phyloP scores from a whole-genome alignment of 768 basidiomycete genomes.

The Trametes maxima region DNA sequence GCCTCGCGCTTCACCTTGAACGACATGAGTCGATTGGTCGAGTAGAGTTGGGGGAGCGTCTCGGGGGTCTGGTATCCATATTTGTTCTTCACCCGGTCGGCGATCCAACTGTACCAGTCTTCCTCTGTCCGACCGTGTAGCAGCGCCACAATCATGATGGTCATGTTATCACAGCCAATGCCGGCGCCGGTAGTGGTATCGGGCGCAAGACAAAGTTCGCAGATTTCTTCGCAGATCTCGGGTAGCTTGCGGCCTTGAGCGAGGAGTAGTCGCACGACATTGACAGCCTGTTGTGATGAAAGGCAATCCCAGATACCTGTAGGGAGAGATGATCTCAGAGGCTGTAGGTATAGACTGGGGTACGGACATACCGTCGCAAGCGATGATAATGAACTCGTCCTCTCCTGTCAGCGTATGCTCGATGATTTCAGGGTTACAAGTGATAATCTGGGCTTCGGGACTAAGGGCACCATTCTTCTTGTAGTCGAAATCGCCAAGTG shows the following conservation, averaged over 20 bases:
- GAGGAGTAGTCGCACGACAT: slow-evolving; percentile 82
- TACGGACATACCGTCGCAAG: slow-evolving; percentile 82
- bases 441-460: slow-evolving; percentile 93
- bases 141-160: slow-evolving; percentile 86
- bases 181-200: slow-evolving; percentile 89
- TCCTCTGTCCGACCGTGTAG: slow-evolving; percentile 86
- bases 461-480: slow-evolving; percentile 86
- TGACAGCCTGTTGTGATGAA: slow-evolving; percentile 88
- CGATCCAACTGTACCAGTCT: slow-evolving; percentile 92
- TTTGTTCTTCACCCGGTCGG: slow-evolving; percentile 72
- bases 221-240: slow-evolving; percentile 89
- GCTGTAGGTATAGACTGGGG: background rate
- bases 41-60: slow-evolving; percentile 74
- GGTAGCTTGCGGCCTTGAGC: slow-evolving; percentile 74
- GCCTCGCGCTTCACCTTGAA: slow-evolving; percentile 66
- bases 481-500: slow-evolving; percentile 97
- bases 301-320: slow-evolving; percentile 99
- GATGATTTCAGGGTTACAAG: slow-evolving; percentile 89
- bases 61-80: slow-evolving; percentile 81
- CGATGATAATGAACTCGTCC: slow-evolving; percentile 95
- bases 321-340: slow-evolving; percentile 12
- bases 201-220: slow-evolving; percentile 92
- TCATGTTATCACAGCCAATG: slow-evolving; percentile 99
- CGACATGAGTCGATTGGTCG: slow-evolving; percentile 60
- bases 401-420: slow-evolving; percentile 80